Percentiles rank a stretch among this genome's conserved stretches.
phyloP scores from a whole-genome alignment of 768 basidiomycete species.

The Termitomyces bulborhizus region DNA sequence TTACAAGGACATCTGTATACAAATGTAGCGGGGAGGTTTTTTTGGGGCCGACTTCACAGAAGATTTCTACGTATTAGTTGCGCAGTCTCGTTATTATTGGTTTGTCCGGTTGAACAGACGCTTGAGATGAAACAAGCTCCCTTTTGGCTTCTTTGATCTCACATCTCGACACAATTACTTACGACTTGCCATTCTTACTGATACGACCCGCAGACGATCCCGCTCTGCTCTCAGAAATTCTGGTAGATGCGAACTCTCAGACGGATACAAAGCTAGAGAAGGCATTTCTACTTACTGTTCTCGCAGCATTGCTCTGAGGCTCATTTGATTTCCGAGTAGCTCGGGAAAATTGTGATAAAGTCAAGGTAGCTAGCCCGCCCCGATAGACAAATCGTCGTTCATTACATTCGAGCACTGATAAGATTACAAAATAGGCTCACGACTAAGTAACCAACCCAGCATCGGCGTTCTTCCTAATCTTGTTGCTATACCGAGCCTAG shows the following conservation, averaged over 20 bases:
- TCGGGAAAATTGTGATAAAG: background rate
- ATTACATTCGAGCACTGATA: background rate
- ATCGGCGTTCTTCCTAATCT: background rate
- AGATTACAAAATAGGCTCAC: background rate
- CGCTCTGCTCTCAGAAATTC: background rate
- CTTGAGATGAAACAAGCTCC: background rate
- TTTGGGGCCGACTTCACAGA: background rate
- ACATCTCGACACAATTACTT: background rate
- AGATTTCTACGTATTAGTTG: background rate
- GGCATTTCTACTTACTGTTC: background rate
- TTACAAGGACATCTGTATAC: background rate
- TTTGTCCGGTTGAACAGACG: background rate
- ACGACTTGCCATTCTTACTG: background rate
- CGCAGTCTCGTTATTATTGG: background rate
- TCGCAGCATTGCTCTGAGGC: background rate
- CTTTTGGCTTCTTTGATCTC: background rate
- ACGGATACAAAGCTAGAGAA: background rate
- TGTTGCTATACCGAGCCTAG: background rate
- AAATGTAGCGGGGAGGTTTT: background rate
- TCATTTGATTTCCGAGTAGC: background rate
- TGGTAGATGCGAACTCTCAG: background rate
- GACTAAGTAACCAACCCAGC: background rate
- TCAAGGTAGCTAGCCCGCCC: background rate
- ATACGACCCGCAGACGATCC: background rate
- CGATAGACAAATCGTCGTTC: background rate